A percentile compares a stretch with the other conserved stretches of the same genome.
phyloP scores from a whole-genome alignment of 345 rosid species.

The Nasturtium officinale region DNA sequence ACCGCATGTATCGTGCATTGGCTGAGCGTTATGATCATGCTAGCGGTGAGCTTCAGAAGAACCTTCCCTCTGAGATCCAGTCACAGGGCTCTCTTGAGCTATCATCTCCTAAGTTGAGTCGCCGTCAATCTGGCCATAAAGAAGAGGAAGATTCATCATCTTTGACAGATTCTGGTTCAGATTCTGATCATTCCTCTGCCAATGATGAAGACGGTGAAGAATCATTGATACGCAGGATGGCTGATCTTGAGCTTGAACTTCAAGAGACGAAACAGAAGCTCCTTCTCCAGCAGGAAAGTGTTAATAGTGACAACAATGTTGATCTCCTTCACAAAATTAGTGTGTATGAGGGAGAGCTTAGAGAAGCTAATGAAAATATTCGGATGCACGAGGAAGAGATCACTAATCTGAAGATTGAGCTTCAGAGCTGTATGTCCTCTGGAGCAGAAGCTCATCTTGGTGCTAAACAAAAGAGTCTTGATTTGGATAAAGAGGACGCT shows the following conservation, averaged over 20 bases:
- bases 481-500: slow-evolving; percentile 32
- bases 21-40: slow-evolving; percentile 91
- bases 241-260: slow-evolving; percentile 63
- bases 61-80: slow-evolving; percentile 51
- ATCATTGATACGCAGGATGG: slow-evolving; percentile 49
- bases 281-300: slow-evolving; percentile 47
- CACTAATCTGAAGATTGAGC: slow-evolving; percentile 54
- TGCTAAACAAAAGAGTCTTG: slow-evolving; percentile 27
- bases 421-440: slow-evolving; percentile 44
- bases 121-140: slow-evolving; percentile 49
- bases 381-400: slow-evolving; percentile 57
- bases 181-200: slow-evolving; percentile 51
- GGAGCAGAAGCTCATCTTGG: slow-evolving; percentile 29
- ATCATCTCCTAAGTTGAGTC: slow-evolving; percentile 54
- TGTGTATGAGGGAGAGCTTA: slow-evolving; percentile 58
- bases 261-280: slow-evolving; percentile 59
- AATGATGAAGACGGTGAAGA: slow-evolving; percentile 53
- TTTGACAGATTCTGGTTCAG: slow-evolving; percentile 65
- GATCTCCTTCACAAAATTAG: slow-evolving; percentile 48
- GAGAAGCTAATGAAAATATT: slow-evolving; percentile 54
- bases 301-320: slow-evolving; percentile 34
- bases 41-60: slow-evolving; percentile 68
- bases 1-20: slow-evolving; percentile 76
- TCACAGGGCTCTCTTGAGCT: slow-evolving; percentile 49
- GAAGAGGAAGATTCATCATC: slow-evolving; percentile 67